These are phyloP conservation scores for Pezicula radicicola DNA, from an alignment of 2,329 filamentous ascomycete species.

Conservation along the genomic window DNA sequence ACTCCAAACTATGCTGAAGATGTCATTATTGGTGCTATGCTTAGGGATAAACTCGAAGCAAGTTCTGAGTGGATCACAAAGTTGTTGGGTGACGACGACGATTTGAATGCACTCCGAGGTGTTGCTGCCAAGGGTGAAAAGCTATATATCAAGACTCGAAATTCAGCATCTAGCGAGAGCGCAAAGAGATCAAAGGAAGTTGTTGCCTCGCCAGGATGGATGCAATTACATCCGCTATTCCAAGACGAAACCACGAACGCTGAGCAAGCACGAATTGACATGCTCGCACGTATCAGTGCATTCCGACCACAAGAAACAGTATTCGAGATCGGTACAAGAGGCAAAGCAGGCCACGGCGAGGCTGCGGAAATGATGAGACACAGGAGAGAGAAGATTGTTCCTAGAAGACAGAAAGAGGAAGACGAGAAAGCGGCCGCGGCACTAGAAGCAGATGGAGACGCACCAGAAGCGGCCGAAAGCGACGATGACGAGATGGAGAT, in stretches of 20 bases:
- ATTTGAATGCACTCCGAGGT: conserved; percentile 65
- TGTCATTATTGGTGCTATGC: conserved; percentile 75
- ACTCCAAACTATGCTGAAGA: conserved; percentile 74
- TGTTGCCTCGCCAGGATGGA: conserved; percentile 66
- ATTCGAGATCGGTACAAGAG: conserved; percentile 85
- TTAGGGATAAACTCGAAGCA: conserved; percentile 69
- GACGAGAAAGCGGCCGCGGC: conserved; percentile 35
- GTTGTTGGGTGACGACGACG: conserved; percentile 69
- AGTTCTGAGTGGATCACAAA: conserved; percentile 83
- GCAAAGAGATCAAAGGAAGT: conserved; percentile 83
- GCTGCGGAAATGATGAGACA: conserved; percentile 75
- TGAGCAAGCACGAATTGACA: conserved; percentile 74
- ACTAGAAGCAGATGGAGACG: conserved; percentile 30
- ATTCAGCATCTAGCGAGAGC: conserved; percentile 86
- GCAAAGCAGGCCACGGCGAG: conserved; percentile 57
- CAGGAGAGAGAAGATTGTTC: conserved; percentile 66
- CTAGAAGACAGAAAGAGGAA: conserved; percentile 39
- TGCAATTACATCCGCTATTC: conserved; percentile 77
- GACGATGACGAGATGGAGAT: conserved; percentile 35
- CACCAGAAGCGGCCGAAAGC: conserved; percentile 24
- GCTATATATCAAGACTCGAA: conserved; percentile 85
- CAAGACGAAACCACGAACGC: conserved; percentile 61
- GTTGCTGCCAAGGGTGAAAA: conserved; percentile 89
- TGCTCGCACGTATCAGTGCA: conserved; percentile 84
- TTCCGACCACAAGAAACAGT: conserved; percentile 92